Evolutionary conservation across 768 basidiomycete genomes (phyloP), one percentile per base, ranked within the genome.

Genomic region (Boletus rubropictus): DNA sequence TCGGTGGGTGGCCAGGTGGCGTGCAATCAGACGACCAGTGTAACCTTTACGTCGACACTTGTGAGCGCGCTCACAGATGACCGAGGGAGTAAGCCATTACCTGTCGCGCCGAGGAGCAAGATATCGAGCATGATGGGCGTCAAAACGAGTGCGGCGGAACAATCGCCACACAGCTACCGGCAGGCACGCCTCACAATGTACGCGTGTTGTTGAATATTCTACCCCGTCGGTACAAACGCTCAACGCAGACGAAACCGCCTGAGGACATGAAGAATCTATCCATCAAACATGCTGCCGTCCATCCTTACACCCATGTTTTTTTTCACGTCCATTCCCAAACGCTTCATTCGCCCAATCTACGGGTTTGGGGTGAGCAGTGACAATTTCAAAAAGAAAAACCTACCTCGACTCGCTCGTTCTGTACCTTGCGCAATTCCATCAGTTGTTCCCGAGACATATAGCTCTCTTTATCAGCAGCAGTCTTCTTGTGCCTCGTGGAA

Each of bases 241-340:
- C 29, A 15, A 7, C 35, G 33, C 17, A 24, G 50, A 15, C 7
- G 44, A 41, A 17, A 25, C 28, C 14, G 38, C 32, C 28, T 25
- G 12, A 20, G 17, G 6, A 9, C 17, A 21, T n/a, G 7, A 21
- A 15, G 12, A 37, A 29, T 36, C 54, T 55, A 65, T 31, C 54
- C 79, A 21, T 83, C 81, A 53, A 84, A 78, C 68, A 73, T 62
- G 7, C 72, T 74, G 15, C 81, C 82, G 54, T 92, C 89, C 89
- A 92, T 92, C 42, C 89, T 72, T 35, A 92, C 88, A 35, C 89
- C 89, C 76, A 89, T 81, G 55, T 74, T 89, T 61, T 84, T 79
- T 57, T 86, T 88, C 45, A 92, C 73, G 15, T 91, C 88, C 85
- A 92, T 87, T 1, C 89, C 89, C n/a, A 92, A 65, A 25, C 82